Conservation (phyloP, 805 yeast genomes). For the Yamadazyma phyllophila region DNA sequence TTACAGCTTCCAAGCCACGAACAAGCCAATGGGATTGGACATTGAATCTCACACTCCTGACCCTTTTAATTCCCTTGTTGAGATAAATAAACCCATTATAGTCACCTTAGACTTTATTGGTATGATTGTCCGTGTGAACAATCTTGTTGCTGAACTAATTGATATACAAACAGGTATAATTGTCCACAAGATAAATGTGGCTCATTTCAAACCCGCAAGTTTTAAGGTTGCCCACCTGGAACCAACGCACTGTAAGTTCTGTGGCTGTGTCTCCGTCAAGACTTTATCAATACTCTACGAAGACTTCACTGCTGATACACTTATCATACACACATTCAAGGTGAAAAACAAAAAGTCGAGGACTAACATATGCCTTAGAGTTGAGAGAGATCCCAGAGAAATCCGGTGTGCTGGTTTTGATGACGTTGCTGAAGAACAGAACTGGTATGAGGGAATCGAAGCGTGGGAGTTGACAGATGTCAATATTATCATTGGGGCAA, state of each 20-base stretch:
- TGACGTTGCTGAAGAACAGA: slow-evolving; percentile 65
- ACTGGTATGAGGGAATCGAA: slow-evolving; percentile 65
- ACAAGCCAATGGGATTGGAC: not conserved
- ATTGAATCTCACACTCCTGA: not conserved
- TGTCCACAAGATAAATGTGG: slow-evolving; percentile 59
- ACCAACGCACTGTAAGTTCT: slow-evolving; percentile 85
- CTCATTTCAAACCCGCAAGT: slow-evolving; percentile 56
- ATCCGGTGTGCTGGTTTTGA: slow-evolving; percentile 86
- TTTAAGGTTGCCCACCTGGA: slow-evolving; percentile 76
- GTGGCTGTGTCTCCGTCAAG: slow-evolving; percentile 82
- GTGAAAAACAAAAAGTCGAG: slow-evolving; percentile 68
- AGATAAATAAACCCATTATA: slow-evolving; percentile 38
- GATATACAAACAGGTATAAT: slow-evolving; percentile 79
- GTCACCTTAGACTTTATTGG: slow-evolving; percentile 70
- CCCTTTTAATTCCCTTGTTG: slow-evolving; percentile 8
- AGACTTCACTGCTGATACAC: slow-evolving; percentile 50
- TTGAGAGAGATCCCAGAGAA: slow-evolving; percentile 90
- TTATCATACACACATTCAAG: slow-evolving; percentile 71
- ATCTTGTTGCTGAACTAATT: slow-evolving; percentile 58
- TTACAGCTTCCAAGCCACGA: slow-evolving; percentile 9
- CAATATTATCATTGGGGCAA: slow-evolving; percentile 67
- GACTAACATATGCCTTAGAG: slow-evolving; percentile 78
- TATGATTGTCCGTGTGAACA: slow-evolving; percentile 62
- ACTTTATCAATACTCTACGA: slow-evolving; percentile 73
- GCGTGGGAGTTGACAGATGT: slow-evolving; percentile 79